Conservation (phyloP, 495 filamentous ascomycete genomes). For the Schizothecium vesticola region DNA sequence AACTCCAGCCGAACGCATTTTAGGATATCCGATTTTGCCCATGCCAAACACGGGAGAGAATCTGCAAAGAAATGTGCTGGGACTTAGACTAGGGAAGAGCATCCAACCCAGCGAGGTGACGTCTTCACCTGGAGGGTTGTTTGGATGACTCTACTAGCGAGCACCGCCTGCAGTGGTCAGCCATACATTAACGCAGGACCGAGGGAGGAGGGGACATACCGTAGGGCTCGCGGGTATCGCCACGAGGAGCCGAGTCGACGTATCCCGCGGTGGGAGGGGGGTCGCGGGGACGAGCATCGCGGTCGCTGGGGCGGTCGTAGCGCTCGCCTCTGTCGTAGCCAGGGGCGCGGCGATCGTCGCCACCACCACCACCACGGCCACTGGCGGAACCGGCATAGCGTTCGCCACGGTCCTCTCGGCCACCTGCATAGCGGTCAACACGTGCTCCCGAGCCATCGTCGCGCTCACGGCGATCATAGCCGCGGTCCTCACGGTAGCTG, state of each 20-base stretch:
- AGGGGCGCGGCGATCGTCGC: constrained; percentile 48
- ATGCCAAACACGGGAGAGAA: constrained; percentile 27
- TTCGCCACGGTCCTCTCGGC: constrained; percentile 35
- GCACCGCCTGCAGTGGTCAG: neutral
- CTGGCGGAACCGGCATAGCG: constrained; percentile 35
- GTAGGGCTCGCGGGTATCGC: constrained; percentile 51
- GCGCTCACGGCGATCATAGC: constrained; percentile 54
- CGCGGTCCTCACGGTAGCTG: constrained; percentile 51
- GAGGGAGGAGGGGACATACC: constrained; percentile 14
- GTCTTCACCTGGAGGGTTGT: neutral
- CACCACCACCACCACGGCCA: constrained; percentile 38
- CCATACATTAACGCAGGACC: neutral
- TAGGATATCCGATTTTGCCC: constrained; percentile 37
- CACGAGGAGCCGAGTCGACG: constrained; percentile 55
- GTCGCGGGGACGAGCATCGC: constrained; percentile 46
- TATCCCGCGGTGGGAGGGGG: constrained; percentile 45
- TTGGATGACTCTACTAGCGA: neutral
- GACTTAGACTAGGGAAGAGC: constrained; percentile 15
- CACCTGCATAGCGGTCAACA: constrained; percentile 41
- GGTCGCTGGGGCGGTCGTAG: constrained; percentile 47
- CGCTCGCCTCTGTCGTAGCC: constrained; percentile 52
- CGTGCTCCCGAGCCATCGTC: constrained; percentile 46
- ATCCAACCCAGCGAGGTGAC: neutral
- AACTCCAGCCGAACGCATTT: constrained; percentile 38
- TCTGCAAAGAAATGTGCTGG: constrained; percentile 25